Conservation (phyloP, 148 eudicot genomes). For the Vaccinium vitisidaea region DNA sequence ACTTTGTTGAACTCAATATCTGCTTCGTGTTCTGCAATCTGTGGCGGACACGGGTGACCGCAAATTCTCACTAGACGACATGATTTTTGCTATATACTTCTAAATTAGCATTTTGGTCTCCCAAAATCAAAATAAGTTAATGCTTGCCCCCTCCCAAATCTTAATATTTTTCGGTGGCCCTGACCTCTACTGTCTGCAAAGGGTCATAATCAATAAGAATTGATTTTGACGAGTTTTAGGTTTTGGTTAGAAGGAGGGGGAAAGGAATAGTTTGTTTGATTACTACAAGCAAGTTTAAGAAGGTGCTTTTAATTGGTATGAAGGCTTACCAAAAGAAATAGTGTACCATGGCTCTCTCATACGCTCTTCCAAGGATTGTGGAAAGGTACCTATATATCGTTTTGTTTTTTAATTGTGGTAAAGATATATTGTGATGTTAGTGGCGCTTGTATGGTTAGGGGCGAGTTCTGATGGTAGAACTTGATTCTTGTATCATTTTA, state of each 20-base stretch:
- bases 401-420: too few relatives aligned
- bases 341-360: not conserved
- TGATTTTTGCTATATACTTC: not conserved
- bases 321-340: not conserved
- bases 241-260: not conserved
- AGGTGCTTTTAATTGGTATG: not conserved
- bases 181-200: not conserved
- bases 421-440: not conserved
- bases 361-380: not conserved
- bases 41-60: not conserved
- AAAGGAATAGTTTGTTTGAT: not conserved
- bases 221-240: not conserved
- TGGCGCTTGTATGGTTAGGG: not conserved
- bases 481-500: not conserved
- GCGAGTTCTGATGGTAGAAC: not conserved
- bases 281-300: not conserved
- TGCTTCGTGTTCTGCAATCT: not conserved
- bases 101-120: not conserved
- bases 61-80: not conserved
- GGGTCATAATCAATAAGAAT: not conserved
- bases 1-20: not conserved
- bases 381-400: not conserved
- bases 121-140: not conserved
- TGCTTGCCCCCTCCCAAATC: not conserved
- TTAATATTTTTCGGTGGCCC: not conserved